Evolutionary conservation across 768 basidiomycete genomes (phyloP).

Genomic region (Naganishia onofrii): DNA sequence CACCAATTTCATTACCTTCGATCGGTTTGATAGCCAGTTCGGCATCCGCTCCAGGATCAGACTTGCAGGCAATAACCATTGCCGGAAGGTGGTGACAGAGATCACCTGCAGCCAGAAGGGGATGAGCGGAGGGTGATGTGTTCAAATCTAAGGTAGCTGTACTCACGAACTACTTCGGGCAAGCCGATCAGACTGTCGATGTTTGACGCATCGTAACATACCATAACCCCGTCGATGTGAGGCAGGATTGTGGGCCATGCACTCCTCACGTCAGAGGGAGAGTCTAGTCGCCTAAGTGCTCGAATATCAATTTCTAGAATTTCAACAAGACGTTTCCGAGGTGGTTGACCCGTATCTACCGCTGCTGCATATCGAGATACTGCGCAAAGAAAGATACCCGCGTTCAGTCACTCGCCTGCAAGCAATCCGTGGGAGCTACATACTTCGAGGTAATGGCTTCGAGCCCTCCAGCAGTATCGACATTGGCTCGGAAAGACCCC

Average conservation of each 20-base stretch:
- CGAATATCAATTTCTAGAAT: slow-evolving; percentile 48
- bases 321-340: slow-evolving; percentile 39
- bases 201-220: slow-evolving; percentile 78
- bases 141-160: slow-evolving; percentile 15
- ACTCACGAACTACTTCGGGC: slow-evolving; percentile 69
- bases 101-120: slow-evolving; percentile 53
- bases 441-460: background rate
- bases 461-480: background rate
- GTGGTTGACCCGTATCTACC: slow-evolving; percentile 42
- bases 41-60: slow-evolving; percentile 59
- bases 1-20: slow-evolving; percentile 55
- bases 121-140: background rate
- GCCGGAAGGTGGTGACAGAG: slow-evolving; percentile 61
- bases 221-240: slow-evolving; percentile 69
- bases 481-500: slow-evolving; percentile 43
- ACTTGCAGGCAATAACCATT: slow-evolving; percentile 83
- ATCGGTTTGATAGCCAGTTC: slow-evolving; percentile 46
- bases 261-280: background rate
- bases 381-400: slow-evolving; percentile 27
- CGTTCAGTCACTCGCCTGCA: background rate
- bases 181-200: slow-evolving; percentile 65
- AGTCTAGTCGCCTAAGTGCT: slow-evolving; percentile 33
- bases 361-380: slow-evolving; percentile 37
- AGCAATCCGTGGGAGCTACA: slow-evolving; percentile 12
- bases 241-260: slow-evolving; percentile 62